phyloP scores from a whole-genome alignment of 257 asterid species.

The Solanum sparsipilum region DNA sequence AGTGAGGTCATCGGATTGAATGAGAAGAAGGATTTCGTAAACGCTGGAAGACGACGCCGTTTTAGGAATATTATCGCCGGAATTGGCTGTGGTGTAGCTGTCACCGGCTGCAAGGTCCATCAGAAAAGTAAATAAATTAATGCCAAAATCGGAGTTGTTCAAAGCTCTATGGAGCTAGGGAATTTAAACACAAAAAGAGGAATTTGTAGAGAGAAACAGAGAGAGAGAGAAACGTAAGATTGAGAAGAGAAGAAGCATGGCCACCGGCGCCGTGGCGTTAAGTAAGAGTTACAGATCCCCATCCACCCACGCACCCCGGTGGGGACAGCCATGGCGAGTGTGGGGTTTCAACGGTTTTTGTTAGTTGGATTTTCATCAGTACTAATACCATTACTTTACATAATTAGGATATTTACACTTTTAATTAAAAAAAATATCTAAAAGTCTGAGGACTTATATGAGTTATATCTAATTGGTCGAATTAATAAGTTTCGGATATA shows the following conservation, averaged over 20 bases:
- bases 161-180: neutral
- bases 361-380: neutral
- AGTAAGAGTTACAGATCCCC: neutral
- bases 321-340: neutral
- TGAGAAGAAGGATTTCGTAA: conserved; percentile 38
- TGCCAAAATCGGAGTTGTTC: neutral
- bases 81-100: neutral
- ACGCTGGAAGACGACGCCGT: conserved; percentile 24
- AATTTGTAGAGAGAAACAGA: neutral
- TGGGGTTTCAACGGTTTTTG: neutral
- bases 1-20: conserved; percentile 37
- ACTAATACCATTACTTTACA: neutral
- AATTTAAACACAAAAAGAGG: neutral
- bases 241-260: neutral
- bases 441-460: neutral
- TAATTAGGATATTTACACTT: neutral
- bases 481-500: neutral
- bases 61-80: conserved; percentile 21
- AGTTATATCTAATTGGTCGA: neutral
- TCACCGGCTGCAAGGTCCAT: neutral
- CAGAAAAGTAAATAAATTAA: neutral
- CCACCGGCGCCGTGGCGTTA: neutral
- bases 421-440: neutral
- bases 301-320: neutral
- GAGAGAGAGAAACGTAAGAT: neutral